Evolutionary conservation across 2,329 filamentous ascomycete species (phyloP), one percentile per base, ranked within the genome.

Genomic region (Ascomycota sp.): DNA sequence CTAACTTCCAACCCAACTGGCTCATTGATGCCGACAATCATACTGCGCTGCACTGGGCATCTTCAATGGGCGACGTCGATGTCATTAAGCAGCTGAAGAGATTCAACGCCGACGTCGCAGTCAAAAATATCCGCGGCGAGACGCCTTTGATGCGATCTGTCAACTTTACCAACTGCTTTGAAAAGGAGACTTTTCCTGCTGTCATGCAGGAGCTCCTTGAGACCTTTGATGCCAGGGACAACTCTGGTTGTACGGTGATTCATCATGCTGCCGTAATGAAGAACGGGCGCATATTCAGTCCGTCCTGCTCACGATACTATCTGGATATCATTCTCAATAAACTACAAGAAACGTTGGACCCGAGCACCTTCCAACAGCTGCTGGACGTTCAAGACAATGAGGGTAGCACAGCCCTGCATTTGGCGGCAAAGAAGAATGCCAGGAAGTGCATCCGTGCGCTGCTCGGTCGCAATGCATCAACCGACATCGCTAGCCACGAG

Each of bases 111-210:
- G 71, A 71, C 35, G 61, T 82, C 11, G 69, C 71, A 20, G 71
- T 75, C 3, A 65, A 75, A 31, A 85, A 83, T 33, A 56, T 68
- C 27, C 61, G 71, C 13, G 76, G 77, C 33, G 86, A 95, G 53
- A 95, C 89, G 0, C 86, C 89, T 0, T 68, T 98, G 23, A 94
- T 98, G 70, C 76, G 85, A 26, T 79, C 82, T 5, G 85, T 95
- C 32, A 70, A 91, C 46, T 98, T 95, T 51, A 95, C 86, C 27
- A 98, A 98, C 51, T 93, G 89, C 48, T 89, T 75, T 50, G 89
- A 95, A 50, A 92, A 89, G 55, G 71, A 82, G 40, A 85, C 81
- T 1, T 94, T 95, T 55, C 78, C 82, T 0, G 66, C 67, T 15
- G 73, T 98, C 32, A 71, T 93, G 42, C 77, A 78, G 39, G 71